Percentiles rank a stretch among this genome's conserved stretches.
phyloP scores from a whole-genome alignment of 441 rosid species.

The Gossypium davidsonii region DNA sequence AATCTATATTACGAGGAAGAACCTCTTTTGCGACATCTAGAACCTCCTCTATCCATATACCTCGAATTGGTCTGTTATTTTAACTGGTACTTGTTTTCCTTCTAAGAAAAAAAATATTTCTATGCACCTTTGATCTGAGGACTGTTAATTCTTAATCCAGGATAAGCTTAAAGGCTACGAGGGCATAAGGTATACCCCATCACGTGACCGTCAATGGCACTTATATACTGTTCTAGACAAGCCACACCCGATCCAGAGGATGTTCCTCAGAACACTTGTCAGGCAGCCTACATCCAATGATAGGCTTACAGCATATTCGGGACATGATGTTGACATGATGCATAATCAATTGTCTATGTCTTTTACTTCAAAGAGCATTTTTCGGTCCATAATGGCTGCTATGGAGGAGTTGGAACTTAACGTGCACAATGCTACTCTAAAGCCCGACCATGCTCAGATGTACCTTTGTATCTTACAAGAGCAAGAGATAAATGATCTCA shows the following conservation, averaged over 20 bases:
- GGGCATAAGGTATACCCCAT: conserved; percentile 65
- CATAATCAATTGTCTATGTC: conserved; percentile 45
- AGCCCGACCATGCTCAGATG: conserved; percentile 93
- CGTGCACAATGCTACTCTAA: conserved; percentile 72
- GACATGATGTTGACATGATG: conserved; percentile 41
- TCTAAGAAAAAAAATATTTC: neutral
- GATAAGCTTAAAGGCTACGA: conserved; percentile 90
- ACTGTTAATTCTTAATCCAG: conserved; percentile 36
- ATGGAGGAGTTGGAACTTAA: conserved; percentile 98
- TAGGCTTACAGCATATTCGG: conserved; percentile 56
- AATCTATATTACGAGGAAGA: conserved; percentile 82
- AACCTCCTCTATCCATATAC: conserved; percentile 94
- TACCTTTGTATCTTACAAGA: conserved; percentile 84
- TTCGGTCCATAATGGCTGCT: conserved; percentile 82
- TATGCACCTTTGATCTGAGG: conserved; percentile 8
- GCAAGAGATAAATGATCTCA: conserved; percentile 84
- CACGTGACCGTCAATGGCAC: conserved; percentile 96
- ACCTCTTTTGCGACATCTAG: conserved; percentile 87
- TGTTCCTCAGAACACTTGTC: conserved; percentile 94
- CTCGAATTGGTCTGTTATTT: conserved; percentile 78
- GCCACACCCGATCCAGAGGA: conserved; percentile 70
- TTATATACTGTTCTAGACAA: conserved; percentile 81
- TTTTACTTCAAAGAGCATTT: conserved; percentile 75
- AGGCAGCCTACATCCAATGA: conserved; percentile 76
- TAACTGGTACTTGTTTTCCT: conserved; percentile 5